phyloP scores from a whole-genome alignment of 192 early-diverging fungal genomes.

The Coemansia sp. region DNA sequence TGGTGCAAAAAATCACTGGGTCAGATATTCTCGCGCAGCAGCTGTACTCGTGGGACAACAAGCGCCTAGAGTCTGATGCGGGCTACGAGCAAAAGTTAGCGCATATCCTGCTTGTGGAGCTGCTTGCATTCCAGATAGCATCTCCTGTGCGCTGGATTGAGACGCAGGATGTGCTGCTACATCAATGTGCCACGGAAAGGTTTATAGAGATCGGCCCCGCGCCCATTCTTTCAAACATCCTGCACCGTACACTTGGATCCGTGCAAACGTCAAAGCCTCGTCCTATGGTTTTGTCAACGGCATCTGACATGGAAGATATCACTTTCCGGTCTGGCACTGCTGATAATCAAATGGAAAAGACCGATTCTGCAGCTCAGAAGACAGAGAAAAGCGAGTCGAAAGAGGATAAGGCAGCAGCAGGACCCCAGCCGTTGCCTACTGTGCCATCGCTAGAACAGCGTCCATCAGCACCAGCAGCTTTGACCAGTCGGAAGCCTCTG shows the following conservation, averaged over 20 bases:
- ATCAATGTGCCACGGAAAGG: slow-evolving; percentile 72
- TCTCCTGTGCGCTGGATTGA: slow-evolving; percentile 96
- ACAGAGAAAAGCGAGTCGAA: too few relatives aligned
- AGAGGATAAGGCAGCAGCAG: not conserved
- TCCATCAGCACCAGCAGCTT: not conserved
- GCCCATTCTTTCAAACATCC: slow-evolving; percentile 88
- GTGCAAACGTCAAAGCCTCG: slow-evolving; percentile 64
- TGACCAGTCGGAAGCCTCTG: slow-evolving; percentile 4
- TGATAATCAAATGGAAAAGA: too few relatives aligned
- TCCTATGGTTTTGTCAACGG: slow-evolving; percentile 72
- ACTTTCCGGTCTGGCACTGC: slow-evolving; percentile 49
- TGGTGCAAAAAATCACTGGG: slow-evolving; percentile 69
- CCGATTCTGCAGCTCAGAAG: too few relatives aligned
- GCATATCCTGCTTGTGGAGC: slow-evolving; percentile 82
- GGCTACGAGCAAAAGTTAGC: slow-evolving; percentile 74
- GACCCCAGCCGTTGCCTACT: not conserved
- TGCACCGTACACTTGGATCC: slow-evolving; percentile 73
- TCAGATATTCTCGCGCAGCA: slow-evolving; percentile 66
- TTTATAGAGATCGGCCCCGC: slow-evolving; percentile 88
- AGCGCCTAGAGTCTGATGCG: slow-evolving; percentile 61
- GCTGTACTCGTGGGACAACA: slow-evolving; percentile 68
- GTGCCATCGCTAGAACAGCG: too few relatives aligned
- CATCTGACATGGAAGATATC: slow-evolving; percentile 63
- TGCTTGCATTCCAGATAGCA: slow-evolving; percentile 91
- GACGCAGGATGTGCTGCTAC: slow-evolving; percentile 87